Percentiles rank a stretch among this genome's conserved stretches.
Evolutionary conservation across 2,329 filamentous ascomycete species (phyloP).

Genomic region (Colletotrichum lindemuthianum): DNA sequence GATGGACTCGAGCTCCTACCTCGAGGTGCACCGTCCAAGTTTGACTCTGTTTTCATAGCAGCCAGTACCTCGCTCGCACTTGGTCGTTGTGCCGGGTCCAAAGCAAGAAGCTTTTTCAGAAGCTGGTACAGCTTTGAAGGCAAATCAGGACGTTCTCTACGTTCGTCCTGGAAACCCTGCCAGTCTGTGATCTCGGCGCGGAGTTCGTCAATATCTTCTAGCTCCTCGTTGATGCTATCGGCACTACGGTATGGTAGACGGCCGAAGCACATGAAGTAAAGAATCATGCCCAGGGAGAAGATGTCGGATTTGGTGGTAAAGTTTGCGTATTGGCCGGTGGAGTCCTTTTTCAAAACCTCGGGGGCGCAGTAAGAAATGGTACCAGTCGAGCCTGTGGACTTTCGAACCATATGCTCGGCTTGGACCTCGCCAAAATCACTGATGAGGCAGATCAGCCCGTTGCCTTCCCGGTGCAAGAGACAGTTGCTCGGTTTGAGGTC

Average conservation of each 20-base stretch:
- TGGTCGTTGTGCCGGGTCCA: slow-evolving; percentile 80
- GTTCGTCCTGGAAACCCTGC: slow-evolving; percentile 85
- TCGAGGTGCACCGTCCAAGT: slow-evolving; percentile 53
- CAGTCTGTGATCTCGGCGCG: slow-evolving; percentile 87
- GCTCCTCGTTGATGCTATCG: slow-evolving; percentile 87
- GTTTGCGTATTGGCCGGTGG: slow-evolving; percentile 81
- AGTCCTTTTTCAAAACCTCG: slow-evolving; percentile 81
- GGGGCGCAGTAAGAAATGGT: slow-evolving; percentile 98
- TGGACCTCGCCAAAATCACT: slow-evolving; percentile 99
- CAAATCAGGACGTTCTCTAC: slow-evolving; percentile 79
- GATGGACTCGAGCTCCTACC: slow-evolving; percentile 47
- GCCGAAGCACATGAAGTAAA: slow-evolving; percentile 98
- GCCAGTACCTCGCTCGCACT: slow-evolving; percentile 86
- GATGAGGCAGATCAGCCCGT: slow-evolving; percentile 82
- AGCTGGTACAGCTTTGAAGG: slow-evolving; percentile 88
- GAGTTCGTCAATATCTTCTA: slow-evolving; percentile 88
- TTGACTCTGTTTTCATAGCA: slow-evolving; percentile 76
- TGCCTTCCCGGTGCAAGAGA: slow-evolving; percentile 80
- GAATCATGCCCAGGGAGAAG: slow-evolving; percentile 98
- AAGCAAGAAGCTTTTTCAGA: slow-evolving; percentile 81
- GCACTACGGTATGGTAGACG: slow-evolving; percentile 86
- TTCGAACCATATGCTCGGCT: slow-evolving; percentile 80
- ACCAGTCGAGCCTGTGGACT: slow-evolving; percentile 91
- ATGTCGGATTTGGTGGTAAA: slow-evolving; percentile 98
- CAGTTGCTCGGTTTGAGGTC: slow-evolving; percentile 98